Conservation (phyloP, 2,329 filamentous ascomycete species). For the Arthrinium puccinioides region DNA sequence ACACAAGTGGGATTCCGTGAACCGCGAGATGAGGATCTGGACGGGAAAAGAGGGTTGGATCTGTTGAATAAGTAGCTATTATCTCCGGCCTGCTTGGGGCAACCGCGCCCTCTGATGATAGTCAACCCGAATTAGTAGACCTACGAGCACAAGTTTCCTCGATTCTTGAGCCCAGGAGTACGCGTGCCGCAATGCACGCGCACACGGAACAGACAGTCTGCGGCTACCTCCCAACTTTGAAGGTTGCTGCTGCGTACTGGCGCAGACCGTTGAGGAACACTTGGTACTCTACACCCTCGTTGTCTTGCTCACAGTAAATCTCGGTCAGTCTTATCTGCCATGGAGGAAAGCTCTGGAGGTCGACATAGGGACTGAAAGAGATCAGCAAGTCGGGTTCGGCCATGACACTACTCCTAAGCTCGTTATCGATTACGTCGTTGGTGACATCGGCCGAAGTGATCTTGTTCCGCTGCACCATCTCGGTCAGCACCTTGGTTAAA, state of each 20-base stretch:
- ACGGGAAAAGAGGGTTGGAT: constrained; percentile 10
- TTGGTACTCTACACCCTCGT: constrained; percentile 84
- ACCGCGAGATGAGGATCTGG: constrained; percentile 41
- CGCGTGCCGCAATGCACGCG: too few species aligned
- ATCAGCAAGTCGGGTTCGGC: constrained; percentile 85
- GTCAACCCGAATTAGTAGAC: too few species aligned
- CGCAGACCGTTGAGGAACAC: constrained; percentile 81
- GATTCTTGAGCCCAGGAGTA: too few species aligned
- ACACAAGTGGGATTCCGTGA: constrained; percentile 58
- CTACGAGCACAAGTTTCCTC: too few species aligned
- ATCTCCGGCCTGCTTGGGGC: constrained; percentile 4
- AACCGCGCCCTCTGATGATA: too few species aligned
- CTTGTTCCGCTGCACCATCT: constrained; percentile 90
- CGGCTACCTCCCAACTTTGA: constrained; percentile 66
- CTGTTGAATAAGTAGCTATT: constrained; percentile 9
- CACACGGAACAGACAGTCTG: too few species aligned
- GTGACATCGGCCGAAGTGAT: constrained; percentile 76
- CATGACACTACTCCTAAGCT: constrained; percentile 74
- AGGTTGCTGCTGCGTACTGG: constrained; percentile 80
- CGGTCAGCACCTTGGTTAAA: constrained; percentile 84
- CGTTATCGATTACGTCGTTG: constrained; percentile 78
- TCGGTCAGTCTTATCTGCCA: constrained; percentile 95
- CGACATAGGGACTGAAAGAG: constrained; percentile 76
- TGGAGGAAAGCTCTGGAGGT: constrained; percentile 85
- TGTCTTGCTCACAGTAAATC: constrained; percentile 75